Evolutionary conservation across 2,329 filamentous ascomycete genomes (phyloP).

Genomic region (Paraphoma sp.): DNA sequence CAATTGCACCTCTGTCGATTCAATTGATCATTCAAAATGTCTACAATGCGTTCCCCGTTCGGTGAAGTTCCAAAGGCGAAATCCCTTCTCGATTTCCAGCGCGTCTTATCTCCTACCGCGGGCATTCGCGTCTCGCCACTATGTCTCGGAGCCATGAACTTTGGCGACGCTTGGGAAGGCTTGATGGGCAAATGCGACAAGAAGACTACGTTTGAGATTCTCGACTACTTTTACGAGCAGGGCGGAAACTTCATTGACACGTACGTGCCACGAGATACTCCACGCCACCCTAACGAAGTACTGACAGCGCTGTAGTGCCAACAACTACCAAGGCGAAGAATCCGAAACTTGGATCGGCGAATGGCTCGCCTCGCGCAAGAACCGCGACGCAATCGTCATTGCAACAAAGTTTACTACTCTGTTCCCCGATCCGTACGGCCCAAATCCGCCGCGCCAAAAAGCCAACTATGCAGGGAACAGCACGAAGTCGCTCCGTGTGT

Average conservation of each 20-base stretch:
- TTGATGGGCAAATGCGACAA: constrained; percentile 54
- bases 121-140: constrained; percentile 61
- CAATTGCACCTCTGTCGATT: neutral
- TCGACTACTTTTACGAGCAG: constrained; percentile 56
- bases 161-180: constrained; percentile 57
- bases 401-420: constrained; percentile 61
- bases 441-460: constrained; percentile 32
- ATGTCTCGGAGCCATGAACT: constrained; percentile 63
- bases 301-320: constrained; percentile 44
- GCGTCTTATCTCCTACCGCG: constrained; percentile 59
- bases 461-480: constrained; percentile 54
- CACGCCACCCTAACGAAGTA: neutral
- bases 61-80: constrained; percentile 32
- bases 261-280: constrained; percentile 15
- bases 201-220: constrained; percentile 53
- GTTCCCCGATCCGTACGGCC: constrained; percentile 26
- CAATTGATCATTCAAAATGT: neutral
- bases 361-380: constrained; percentile 55
- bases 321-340: constrained; percentile 56
- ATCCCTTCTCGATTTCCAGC: constrained; percentile 58
- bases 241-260: constrained; percentile 63
- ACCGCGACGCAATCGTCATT: constrained; percentile 60
- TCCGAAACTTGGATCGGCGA: constrained; percentile 59
- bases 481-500: constrained; percentile 47
- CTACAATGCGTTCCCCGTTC: constrained; percentile 34